Base-by-base conservation (phyloP, 768 basidiomycete species). In the Xerocomellus intermedius region DNA sequence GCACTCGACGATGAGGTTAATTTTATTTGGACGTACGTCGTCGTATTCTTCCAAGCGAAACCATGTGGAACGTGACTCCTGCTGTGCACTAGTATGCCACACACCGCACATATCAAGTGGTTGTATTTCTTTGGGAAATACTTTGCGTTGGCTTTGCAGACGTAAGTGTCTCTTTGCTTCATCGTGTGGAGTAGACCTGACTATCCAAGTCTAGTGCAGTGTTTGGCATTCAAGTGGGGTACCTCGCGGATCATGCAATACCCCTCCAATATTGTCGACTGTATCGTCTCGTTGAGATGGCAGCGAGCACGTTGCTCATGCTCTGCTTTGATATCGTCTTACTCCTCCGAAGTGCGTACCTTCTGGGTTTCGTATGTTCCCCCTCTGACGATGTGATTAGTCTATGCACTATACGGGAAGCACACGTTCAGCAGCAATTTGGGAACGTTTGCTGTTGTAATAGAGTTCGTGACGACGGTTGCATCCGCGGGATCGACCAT, bases 81-180 rank as follows among this genome's bases (percentile, higher is more conserved):
- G 5, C 26, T 35, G 7, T 28, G 0, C 28, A 21, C 24, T 30
- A 69, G 68, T 13, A 61, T 64, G 54, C 41, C 68, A 8, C 8
- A 7, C 4, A 49, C 8, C 9, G 57, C 64, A 2, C 44, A 49
- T 26, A 30, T 64, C 39, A 69, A 70, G 43, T 69, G 66, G 68
- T 9, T 70, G n/a, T 69, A 62, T 43, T 22, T 70, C 17, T 58
- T 68, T 43, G 55, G 54, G 5, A 70, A 55, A 48, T 70, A 64
- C 19, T 49, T 57, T 32, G 56, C 50, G 6, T 12, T 70, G 12
- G n/a, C 12, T 3, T 1, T 53, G 4, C 68, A 66, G 33, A 59
- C 54, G 68, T 66, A 38, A 55, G 14, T 43, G 8, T 19, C 14
- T 1, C 8, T 44, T 28, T 16, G 17, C 14, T 44, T 42, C 19